Evolutionary conservation across 2,329 filamentous ascomycete species (phyloP).

Genomic region (Colletotrichum graminicola): DNA sequence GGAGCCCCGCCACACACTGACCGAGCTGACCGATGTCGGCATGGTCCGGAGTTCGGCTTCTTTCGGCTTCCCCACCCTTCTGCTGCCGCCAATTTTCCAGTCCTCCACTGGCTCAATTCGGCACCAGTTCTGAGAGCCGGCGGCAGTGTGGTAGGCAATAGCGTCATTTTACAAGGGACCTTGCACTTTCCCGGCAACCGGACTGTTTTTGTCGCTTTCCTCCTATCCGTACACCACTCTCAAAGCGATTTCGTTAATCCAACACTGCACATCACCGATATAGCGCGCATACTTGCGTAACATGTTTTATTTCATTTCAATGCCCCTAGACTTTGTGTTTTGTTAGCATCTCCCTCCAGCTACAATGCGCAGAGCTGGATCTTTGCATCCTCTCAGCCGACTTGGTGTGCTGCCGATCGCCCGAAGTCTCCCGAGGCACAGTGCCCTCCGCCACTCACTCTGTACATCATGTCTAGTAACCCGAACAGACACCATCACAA

Average conservation of each 20-base stretch:
- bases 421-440: constrained; percentile 26
- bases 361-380: constrained; percentile 33
- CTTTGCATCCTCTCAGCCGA: constrained; percentile 31
- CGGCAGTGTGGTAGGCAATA: constrained; percentile 34
- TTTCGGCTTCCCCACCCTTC: neutral
- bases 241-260: neutral
- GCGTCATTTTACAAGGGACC: constrained; percentile 31
- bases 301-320: constrained; percentile 27
- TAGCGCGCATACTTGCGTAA: constrained; percentile 35
- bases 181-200: constrained; percentile 8
- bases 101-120: constrained; percentile 31
- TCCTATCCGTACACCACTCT: neutral
- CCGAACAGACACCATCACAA: neutral
- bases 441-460: constrained; percentile 11
- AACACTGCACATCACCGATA: constrained; percentile 6
- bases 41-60: constrained; percentile 19
- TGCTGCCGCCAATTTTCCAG: neutral
- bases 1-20: neutral
- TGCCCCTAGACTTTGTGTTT: constrained; percentile 27
- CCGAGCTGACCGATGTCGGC: constrained; percentile 14
- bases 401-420: constrained; percentile 9
- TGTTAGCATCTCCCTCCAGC: constrained; percentile 10
- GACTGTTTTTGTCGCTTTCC: constrained; percentile 24
- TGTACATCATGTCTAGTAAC: constrained; percentile 20
- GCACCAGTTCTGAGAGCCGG: constrained; percentile 36